Base-by-base conservation (phyloP, 2,329 filamentous ascomycete species). In the Cladophialophora exuberans region DNA sequence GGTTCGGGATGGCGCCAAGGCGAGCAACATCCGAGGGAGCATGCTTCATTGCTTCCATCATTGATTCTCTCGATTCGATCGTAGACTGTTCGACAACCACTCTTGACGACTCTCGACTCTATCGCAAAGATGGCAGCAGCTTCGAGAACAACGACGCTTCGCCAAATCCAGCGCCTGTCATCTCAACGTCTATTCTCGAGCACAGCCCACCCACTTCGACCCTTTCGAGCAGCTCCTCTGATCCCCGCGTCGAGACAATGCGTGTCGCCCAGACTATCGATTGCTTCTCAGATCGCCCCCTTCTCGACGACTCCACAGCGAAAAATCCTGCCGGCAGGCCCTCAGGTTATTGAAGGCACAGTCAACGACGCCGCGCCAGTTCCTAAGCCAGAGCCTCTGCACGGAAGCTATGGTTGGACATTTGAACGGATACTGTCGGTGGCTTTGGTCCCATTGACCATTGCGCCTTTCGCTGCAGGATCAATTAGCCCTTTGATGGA, bases 401-500 rank as follows among this genome's bases (percentile, higher is more conserved):
- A 99, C 77, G 94, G 94, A 66, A 95, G 89, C 74, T 99, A 97
- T 80, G 94, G 99, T 83, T 99, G 94, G 94, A 89, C 88, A 57
- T 96, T 96, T 69, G 94, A 99, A 81, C 80, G 85, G 70, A 72
- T 90, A 53, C 78, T 97, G 66, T 87, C 90, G 54, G 87, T 84
- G 54, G 88, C 85, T 52, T 84, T 99, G 59, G 79, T 99, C 59
- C 95, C 94, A 46, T 80, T 99, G 63, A 90, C 88, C 61, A 80
- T 97, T 64, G 87, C 91, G 33, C 94, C 94, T 61, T 99, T 99
- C 76, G 92, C 92, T 59, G 86, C 89, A 57, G 92, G 92, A 69
- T 90, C 90, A 33, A 81, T 97, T 64, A 96, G 96, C 83, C 94
- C 94, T 47, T 80, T 88, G 62, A 83, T 88, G 68, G 94, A 99